Conservation (phyloP, 2,329 filamentous ascomycete genomes). For the Diplodia intermedia region DNA sequence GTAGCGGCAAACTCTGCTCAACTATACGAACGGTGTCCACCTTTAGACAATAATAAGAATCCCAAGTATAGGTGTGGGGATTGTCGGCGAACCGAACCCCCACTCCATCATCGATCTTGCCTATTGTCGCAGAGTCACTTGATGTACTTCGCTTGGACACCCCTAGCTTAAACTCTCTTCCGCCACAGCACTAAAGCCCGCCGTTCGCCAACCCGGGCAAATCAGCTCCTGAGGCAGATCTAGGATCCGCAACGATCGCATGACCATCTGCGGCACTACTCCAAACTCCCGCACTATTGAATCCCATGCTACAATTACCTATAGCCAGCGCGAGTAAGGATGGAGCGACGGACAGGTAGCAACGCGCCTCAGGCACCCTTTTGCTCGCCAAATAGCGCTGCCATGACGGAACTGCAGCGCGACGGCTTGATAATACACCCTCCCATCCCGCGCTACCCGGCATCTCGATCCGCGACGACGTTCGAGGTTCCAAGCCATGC, state of each 20-base stretch:
- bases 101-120: background rate
- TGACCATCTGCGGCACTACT: background rate
- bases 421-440: background rate
- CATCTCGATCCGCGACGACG: background rate
- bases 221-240: background rate
- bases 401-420: background rate
- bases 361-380: background rate
- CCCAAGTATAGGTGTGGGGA: background rate
- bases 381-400: background rate
- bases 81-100: background rate
- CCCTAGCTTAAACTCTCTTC: background rate
- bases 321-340: background rate
- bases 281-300: background rate
- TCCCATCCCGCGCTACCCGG: background rate
- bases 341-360: background rate
- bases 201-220: background rate
- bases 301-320: background rate
- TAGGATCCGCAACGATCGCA: background rate
- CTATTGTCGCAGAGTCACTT: background rate
- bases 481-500: conserved; percentile 2
- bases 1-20: background rate
- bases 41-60: background rate
- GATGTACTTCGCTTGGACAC: background rate
- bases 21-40: background rate
- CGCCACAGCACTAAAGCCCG: background rate